Base-by-base conservation (phyloP, 75 land plant genomes). In the Pinus tabuliformis region DNA sequence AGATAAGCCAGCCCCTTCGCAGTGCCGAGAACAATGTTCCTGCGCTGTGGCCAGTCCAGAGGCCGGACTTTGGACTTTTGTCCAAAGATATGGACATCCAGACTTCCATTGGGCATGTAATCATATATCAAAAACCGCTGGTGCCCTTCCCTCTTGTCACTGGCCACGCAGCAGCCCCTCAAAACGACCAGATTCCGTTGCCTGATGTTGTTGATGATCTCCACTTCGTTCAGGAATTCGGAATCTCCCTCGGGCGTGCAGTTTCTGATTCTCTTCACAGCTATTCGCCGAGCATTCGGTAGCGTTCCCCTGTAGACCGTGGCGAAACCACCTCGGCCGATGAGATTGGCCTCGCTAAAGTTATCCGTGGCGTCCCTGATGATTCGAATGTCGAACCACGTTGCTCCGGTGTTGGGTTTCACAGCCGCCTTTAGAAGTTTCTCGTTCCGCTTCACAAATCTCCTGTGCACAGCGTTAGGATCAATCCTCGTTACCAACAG, bases 261-360 rank as follows among this genome's bases (percentile, higher is more conserved):
- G 22, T 93, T 87, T 54, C 84, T 87, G 58, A 93, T 63, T 75
- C 83, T 82, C 83, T 93, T 90, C 62, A 90, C 86, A 4, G 91
- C 93, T 13, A 89, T 84, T 13, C 21, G 62, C 0, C 79, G 80
- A 30, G 91, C 92, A 78, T 86, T 81, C 0, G 76, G 58, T 11
- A 93, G 74, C 0, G 58, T 57, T 21, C 95, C 92, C 62, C 87
- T 86, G 83, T 93, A 93, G 30, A 93, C 95, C 12, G 77, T 24
- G 21, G 86, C 95, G 75, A 83, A 90, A 21, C 92, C 95, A 1
- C 95, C 95, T 76, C 80, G 80, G 9, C 92, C 95, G 22, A 92
- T 82, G 13, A 92, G 66, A 64, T 83, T 81, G 64, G 77, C 79
- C 56, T 64, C 59, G 6, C 89, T 82, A 80, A 92, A 92, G 16